Conservation (phyloP, 345 rosid species). For the Salix udensis region DNA sequence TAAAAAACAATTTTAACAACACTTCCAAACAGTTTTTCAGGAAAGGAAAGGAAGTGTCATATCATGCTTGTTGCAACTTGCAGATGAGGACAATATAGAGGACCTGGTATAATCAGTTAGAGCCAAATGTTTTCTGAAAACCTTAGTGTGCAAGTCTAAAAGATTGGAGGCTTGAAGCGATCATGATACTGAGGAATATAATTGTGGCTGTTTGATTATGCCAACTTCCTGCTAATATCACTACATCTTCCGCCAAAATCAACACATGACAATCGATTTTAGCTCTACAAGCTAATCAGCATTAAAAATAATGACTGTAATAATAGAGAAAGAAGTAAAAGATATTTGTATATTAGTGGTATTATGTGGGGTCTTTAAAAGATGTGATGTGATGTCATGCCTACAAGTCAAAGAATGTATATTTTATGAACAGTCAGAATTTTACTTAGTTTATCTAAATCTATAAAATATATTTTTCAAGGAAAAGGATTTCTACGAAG, state of each 20-base stretch:
- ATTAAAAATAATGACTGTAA: not conserved
- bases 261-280: constrained; percentile 14
- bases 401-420: too few species aligned
- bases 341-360: not conserved
- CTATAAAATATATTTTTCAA: too few species aligned
- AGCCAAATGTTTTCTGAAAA: not conserved
- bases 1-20: too few species aligned
- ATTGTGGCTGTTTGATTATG: not conserved
- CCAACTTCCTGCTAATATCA: not conserved
- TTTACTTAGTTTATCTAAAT: too few species aligned
- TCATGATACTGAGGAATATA: not conserved
- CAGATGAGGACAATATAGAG: not conserved
- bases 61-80: not conserved
- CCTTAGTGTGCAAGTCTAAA: not conserved
- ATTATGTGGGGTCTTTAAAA: too few species aligned
- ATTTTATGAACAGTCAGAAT: too few species aligned
- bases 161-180: not conserved
- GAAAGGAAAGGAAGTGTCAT: not conserved
- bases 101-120: not conserved
- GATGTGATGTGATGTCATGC: too few species aligned
- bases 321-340: not conserved
- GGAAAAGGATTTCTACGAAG: constrained; percentile 13
- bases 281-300: constrained; percentile 5
- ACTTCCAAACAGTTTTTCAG: too few species aligned
- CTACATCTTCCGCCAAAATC: too few species aligned